phyloP scores from a whole-genome alignment of 2,329 filamentous ascomycete species.

The Coniochaeta sp. region DNA sequence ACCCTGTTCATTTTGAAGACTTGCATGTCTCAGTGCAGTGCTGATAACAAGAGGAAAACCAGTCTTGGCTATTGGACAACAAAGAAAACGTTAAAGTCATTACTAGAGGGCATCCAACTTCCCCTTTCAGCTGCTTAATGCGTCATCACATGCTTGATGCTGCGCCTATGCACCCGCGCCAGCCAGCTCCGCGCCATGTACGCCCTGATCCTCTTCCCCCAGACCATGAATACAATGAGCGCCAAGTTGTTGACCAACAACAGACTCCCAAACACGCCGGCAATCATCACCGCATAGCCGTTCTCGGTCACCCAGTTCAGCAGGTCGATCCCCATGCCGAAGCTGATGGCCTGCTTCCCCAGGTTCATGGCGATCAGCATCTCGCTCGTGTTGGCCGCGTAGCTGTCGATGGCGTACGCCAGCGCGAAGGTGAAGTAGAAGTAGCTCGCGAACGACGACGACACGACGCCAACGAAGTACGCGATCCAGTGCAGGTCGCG shows the following conservation, averaged over 20 bases:
- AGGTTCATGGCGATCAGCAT: slow-evolving; percentile 55
- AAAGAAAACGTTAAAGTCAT: neutral
- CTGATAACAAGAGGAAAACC: too few relatives aligned
- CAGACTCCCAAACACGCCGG: slow-evolving; percentile 40
- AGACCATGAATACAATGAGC: slow-evolving; percentile 41
- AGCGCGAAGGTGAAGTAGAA: slow-evolving; percentile 52
- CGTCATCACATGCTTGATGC: slow-evolving; percentile 21
- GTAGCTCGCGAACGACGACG: slow-evolving; percentile 41
- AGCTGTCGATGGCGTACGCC: slow-evolving; percentile 53
- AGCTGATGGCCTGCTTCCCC: slow-evolving; percentile 49
- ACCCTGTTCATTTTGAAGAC: too few relatives aligned
- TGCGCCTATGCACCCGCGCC: slow-evolving; percentile 33
- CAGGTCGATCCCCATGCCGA: slow-evolving; percentile 42
- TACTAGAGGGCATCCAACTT: neutral
- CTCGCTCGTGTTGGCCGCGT: slow-evolving; percentile 51
- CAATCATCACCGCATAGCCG: slow-evolving; percentile 45
- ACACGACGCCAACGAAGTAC: slow-evolving; percentile 42
- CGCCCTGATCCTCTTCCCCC: slow-evolving; percentile 39
- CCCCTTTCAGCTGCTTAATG: slow-evolving; percentile 11
- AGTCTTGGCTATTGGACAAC: neutral
- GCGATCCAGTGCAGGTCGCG: slow-evolving; percentile 33
- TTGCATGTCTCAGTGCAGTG: too few relatives aligned
- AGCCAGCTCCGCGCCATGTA: slow-evolving; percentile 39
- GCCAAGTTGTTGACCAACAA: slow-evolving; percentile 40
- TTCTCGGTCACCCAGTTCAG: slow-evolving; percentile 40